Evolutionary conservation across 805 yeast genomes (phyloP), one percentile per base, ranked within the genome.

Genomic region (Metschnikowia kofuensis): DNA sequence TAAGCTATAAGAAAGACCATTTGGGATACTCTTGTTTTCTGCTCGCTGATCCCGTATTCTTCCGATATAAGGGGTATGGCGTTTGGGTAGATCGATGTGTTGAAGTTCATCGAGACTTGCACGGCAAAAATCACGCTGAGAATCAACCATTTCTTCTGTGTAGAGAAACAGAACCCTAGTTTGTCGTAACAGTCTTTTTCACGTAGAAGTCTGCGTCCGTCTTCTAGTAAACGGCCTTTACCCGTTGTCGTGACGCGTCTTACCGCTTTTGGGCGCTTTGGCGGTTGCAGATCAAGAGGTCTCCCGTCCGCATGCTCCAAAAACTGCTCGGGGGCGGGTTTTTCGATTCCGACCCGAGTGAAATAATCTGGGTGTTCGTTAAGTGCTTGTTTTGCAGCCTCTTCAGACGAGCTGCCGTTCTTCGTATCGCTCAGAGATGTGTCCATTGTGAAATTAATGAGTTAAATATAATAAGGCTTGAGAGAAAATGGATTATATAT

Each of bases 21-120:
- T 44, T 63, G 67, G 10, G 64, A 58, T 21, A 57, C 57, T 30
- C 67, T 51, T 4, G 60, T 66, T 34, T 58, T 62, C 31, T 59
- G 65, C 45, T 50, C 54, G 30, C 59, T 47, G 21, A 65, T 52
- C 30, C 52, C 47, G 45, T 54, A 66, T 4, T 64, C 53, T 34
- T 61, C 67, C 13, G 63, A 41, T 26, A 65, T 54, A 12, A 49
- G 47, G 10, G 60, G 51, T 7, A 60, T 56, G 9, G 66, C 64
- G 13, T 55, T 54, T 10, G 67, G 61, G 45, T 61, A 71, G 7
- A 71, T 64, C 49, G 70, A 61, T 1, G 76, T 51, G 54, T 71
- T 71, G 61, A 68, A 71, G 53, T 71, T 71, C 75, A 71, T 71
- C 4, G 75, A 70, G 43, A 68, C 48, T 50, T 71, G 76, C 13